Base-by-base conservation (phyloP, 345 rosid genomes). In the Bruguiera sexangula region DNA sequence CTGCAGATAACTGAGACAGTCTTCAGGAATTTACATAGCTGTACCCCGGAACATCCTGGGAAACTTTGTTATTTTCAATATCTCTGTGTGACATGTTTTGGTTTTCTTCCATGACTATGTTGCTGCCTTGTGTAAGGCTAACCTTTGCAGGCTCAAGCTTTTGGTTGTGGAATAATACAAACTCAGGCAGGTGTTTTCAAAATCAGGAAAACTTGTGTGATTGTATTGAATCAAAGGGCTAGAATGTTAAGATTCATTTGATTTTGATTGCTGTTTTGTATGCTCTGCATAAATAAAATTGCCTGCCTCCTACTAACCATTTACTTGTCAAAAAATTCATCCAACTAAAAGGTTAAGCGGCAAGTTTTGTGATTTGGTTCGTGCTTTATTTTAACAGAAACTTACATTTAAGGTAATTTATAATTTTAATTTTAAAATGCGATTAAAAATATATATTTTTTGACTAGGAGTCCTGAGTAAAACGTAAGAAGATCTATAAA, bases 1-100 rank as follows among this genome's bases (percentile, higher is more conserved):
- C n/a, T 68, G 70, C 77, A 80, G 83, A 75, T 63, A 73, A 71
- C 72, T 75, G 68, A 77, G 71, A 52, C 50, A 5, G 27, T 27
- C 5, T 58, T 3, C 13, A 2, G 52, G 70, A 60, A 52, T 36
- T 7, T 24, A 37, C 53, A 36, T 18, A 7, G 27, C 31, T 34
- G 7, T 10, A 8, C 15, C 16, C 8, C 43, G 26, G 60, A 67
- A 48, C 29, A 50, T 46, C 11, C 18, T 46, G 29, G 21, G 15
- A 57, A 68, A 51, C 29, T 51, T 30, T 54, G 37, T 31, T 31
- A 30, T 31, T 29, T 48, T 65, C 37, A 36, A 9, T 58, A 26
- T 56, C 11, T 19, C 22, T 8, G 31, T 54, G 27, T 32, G 31
- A 51, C 26, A 32, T 55, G 24, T 1, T 57, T 68, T 57, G 26